These are phyloP conservation scores for Populus trichocarpa DNA, from an alignment of 441 rosid genomes.

Conservation along the genomic window DNA sequence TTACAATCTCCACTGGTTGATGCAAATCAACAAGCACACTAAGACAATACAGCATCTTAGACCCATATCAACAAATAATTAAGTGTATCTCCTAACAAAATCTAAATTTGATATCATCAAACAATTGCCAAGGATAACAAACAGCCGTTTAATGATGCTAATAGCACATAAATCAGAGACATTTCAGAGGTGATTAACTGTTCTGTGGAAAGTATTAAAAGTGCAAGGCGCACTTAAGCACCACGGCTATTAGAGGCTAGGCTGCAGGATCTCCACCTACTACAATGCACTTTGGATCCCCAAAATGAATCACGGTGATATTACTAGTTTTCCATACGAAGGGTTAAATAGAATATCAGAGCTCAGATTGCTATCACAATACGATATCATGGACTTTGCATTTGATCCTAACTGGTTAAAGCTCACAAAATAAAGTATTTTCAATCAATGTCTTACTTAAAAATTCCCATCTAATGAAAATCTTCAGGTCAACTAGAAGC, in stretches of 20 bases:
- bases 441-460: too few relatives aligned
- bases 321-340: background rate
- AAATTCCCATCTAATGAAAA: too few relatives aligned
- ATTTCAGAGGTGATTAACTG: background rate
- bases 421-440: background rate
- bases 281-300: background rate
- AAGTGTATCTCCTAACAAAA: background rate
- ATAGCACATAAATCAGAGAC: background rate
- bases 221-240: too few relatives aligned
- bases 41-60: background rate
- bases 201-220: too few relatives aligned
- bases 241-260: too few relatives aligned
- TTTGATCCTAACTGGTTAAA: background rate
- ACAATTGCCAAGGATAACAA: background rate
- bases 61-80: background rate
- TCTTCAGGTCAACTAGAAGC: too few relatives aligned
- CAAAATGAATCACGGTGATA: background rate
- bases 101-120: background rate
- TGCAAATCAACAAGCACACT: background rate
- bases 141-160: background rate
- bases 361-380: background rate
- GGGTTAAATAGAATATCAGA: background rate
- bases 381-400: too few relatives aligned
- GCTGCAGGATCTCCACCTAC: too few relatives aligned
- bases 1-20: too few relatives aligned